Evolutionary conservation across 169 alveolate genomes (phyloP).

Genomic region (Cryptosporidium sp.): DNA sequence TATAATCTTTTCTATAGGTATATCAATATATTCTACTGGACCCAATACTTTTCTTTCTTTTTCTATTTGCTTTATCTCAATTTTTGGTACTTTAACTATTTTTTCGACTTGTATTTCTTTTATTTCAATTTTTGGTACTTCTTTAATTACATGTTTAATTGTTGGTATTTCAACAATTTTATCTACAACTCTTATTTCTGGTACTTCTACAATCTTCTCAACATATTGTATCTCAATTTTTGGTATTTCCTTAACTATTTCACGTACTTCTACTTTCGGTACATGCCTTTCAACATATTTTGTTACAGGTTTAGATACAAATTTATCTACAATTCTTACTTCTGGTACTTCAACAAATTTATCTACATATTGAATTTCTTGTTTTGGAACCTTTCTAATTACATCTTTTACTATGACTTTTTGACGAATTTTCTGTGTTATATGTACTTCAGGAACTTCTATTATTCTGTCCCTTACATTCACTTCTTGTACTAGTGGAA

Average conservation of each 20-base stretch:
- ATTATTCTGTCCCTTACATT: conserved; percentile 74
- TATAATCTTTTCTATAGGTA: conserved; percentile 61
- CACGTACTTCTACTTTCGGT: conserved; percentile 66
- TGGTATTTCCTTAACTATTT: conserved; percentile 68
- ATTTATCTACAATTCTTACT: conserved; percentile 62
- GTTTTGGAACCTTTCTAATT: conserved; percentile 63
- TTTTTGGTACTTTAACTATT: conserved; percentile 64
- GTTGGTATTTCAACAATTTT: conserved; percentile 73
- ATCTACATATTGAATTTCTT: conserved; percentile 42
- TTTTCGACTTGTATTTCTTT: conserved; percentile 66
- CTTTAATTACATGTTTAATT: conserved; percentile 61
- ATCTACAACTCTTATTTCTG: conserved; percentile 72
- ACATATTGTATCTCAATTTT: conserved; percentile 70
- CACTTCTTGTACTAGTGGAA: conserved; percentile 71
- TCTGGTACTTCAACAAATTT: conserved; percentile 74
- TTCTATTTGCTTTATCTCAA: conserved; percentile 47
- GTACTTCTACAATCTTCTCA: conserved; percentile 69
- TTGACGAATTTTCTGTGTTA: conserved; percentile 62
- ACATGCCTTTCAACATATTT: conserved; percentile 59
- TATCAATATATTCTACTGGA: conserved; percentile 70
- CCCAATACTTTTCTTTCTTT: conserved; percentile 57
- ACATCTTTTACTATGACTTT: conserved; percentile 71
- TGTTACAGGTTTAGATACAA: conserved; percentile 70
- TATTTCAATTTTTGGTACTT: conserved; percentile 63
- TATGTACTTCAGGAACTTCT: conserved; percentile 73